Evolutionary conservation across 805 yeast species (phyloP), one percentile per base, ranked within the genome.

Genomic region (Wilhelminamyces savonicus): DNA sequence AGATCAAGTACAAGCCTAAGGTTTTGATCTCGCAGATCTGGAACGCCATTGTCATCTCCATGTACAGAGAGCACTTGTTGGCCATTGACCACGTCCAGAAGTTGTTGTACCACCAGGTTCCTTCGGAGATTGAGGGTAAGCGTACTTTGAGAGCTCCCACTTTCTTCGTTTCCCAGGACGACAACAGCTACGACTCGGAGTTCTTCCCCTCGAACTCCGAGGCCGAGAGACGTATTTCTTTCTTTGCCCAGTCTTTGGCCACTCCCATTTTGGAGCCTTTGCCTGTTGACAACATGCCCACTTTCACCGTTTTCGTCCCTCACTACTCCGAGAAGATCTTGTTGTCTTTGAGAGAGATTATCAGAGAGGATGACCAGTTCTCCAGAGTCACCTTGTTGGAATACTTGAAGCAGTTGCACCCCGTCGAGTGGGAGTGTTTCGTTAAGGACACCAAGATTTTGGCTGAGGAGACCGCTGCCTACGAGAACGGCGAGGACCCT

Each of bases 221-320:
- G 65, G 98, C 99, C 41, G 98, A 94, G 69, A 88, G 98, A 72
- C 92, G 99, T 74, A 88, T 92, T 48, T 85, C 97, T 36, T 92
- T 94, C 82, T 92, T 92, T 68, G 99, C 99, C 36, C 98, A 92
- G 65, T 88, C 97, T 8, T 72, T 92, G 62, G 94, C 98, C 30
- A 92, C 98, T 36, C 98, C 98, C 46, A 88, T 92, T 49, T 95
- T 96, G 40, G 98, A 92, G 67, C 97, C 99, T 39, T 71, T 92
- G 54, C 98, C 99, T 25, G 97, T 94, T 46, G 98, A 92, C 63
- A 90, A 90, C 71, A 92, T 92, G 98, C 99, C 99, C 43, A 90
- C 97, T 9, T 92, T 92, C 62, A 88, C 98, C 23, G 97, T 92
- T 14, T 69, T 90, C 60, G 82, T 90, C 44, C 97, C 98, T 51